Evolutionary conservation across 1,284 basidiomycete species (phyloP).

Genomic region (Cryptococcus floricola): DNA sequence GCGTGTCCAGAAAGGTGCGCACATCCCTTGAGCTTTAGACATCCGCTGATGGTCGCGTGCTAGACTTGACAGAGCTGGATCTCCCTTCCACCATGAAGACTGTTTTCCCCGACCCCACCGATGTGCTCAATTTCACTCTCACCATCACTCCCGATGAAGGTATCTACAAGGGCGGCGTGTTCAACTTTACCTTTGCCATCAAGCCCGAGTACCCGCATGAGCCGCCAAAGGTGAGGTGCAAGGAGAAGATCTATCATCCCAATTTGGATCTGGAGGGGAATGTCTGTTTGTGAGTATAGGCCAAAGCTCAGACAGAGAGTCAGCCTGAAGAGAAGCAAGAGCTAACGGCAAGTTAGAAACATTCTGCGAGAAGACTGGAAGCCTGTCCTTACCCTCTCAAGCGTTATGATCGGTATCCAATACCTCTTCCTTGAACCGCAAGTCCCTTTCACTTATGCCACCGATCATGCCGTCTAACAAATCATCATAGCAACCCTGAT

Average conservation of each 20-base stretch:
- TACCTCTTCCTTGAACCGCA: constrained; percentile 93
- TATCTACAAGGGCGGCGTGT: constrained; percentile 95
- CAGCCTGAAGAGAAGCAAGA: not conserved
- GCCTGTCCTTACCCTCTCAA: constrained; percentile 93
- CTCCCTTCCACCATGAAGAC: constrained; percentile 95
- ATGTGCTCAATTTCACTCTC: constrained; percentile 93
- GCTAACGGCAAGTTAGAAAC: constrained; percentile 54
- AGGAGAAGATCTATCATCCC: constrained; percentile 98
- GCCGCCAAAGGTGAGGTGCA: constrained; percentile 97
- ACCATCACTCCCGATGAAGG: constrained; percentile 97
- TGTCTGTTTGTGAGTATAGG: constrained; percentile 62
- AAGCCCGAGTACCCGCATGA: constrained; percentile 99
- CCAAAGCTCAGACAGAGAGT: too few species aligned
- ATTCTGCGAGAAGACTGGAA: constrained; percentile 99
- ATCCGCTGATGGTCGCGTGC: not conserved
- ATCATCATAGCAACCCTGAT: constrained; percentile 67
- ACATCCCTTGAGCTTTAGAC: not conserved
- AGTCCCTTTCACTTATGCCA: constrained; percentile 9
- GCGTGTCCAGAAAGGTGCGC: constrained; percentile 91
- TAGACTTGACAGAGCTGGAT: constrained; percentile 95
- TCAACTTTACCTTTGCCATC: constrained; percentile 91
- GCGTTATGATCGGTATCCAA: constrained; percentile 95
- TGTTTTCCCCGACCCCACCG: constrained; percentile 78
- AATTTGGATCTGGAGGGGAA: constrained; percentile 98
- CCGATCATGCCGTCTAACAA: not conserved